Evolutionary conservation across 306 rosid genomes (phyloP).

Genomic region (Gynostemma pentaphyllum): DNA sequence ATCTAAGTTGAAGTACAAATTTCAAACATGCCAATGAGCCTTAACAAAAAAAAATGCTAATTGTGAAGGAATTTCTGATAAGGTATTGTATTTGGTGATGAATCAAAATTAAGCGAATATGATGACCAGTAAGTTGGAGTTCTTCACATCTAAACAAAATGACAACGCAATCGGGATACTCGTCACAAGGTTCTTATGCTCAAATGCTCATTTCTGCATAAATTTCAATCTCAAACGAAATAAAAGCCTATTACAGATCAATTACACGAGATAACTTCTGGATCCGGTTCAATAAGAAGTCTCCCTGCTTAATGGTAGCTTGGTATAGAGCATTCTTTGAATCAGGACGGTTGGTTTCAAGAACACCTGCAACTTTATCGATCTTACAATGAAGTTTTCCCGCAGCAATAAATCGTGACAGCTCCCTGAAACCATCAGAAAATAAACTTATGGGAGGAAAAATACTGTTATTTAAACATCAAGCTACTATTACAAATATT

Average conservation of each 20-base stretch:
- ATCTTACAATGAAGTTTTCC: slow-evolving; percentile 97
- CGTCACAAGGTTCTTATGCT: slow-evolving; percentile 1
- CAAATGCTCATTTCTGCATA: neutral
- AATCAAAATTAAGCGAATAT: neutral
- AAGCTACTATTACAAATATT: neutral
- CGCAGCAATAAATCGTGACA: slow-evolving; percentile 91
- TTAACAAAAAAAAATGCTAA: no score
- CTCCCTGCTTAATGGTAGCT: slow-evolving; percentile 98
- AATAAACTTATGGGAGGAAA: neutral
- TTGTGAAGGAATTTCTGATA: neutral
- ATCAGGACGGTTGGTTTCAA: slow-evolving; percentile 90
- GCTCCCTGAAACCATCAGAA: slow-evolving; percentile 55
- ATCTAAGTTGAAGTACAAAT: no score
- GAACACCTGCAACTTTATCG: slow-evolving; percentile 89
- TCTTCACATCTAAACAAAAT: neutral
- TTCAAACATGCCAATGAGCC: neutral
- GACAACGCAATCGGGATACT: neutral
- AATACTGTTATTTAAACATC: neutral
- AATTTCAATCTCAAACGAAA: slow-evolving; percentile 5
- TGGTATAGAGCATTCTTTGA: slow-evolving; percentile 95
- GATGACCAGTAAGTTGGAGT: neutral
- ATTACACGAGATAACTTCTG: slow-evolving; percentile 92
- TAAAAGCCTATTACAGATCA: slow-evolving; percentile 35
- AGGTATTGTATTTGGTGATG: neutral
- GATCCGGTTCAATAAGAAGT: slow-evolving; percentile 79